Percentiles rank a stretch among this genome's conserved stretches.
These are phyloP conservation scores for Scheffersomyces stipitis DNA, from an alignment of 805 yeast species.

Conservation along the genomic window DNA sequence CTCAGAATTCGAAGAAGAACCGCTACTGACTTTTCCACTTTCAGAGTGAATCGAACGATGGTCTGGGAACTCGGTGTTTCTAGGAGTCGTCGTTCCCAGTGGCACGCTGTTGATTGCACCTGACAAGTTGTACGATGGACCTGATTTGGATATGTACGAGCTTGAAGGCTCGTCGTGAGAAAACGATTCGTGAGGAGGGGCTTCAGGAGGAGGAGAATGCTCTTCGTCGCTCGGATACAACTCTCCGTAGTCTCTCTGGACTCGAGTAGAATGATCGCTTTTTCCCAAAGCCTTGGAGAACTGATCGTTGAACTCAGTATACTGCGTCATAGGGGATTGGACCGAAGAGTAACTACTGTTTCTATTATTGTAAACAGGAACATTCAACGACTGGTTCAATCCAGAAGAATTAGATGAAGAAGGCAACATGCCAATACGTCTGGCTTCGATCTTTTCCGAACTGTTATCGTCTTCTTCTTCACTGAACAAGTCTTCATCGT, in stretches of 20 bases:
- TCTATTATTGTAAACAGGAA: conserved; percentile 27
- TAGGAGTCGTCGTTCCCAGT: conserved; percentile 17
- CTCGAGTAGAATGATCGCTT: conserved; percentile 2
- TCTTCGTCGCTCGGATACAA: conserved; percentile 16
- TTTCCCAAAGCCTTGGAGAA: conserved; percentile 26
- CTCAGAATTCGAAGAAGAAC: conserved; percentile 15
- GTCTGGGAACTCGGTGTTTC: conserved; percentile 8
- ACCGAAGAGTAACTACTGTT: conserved; percentile 38
- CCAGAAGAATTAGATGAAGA: conserved; percentile 6
- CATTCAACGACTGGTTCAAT: conserved; percentile 15
- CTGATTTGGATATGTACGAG: conserved; percentile 10
- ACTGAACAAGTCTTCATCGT: conserved; percentile 37
- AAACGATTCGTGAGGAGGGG: conserved; percentile 10
- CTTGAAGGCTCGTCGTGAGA: too few relatives aligned
- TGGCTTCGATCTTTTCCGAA: conserved; percentile 14
- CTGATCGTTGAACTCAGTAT: conserved; percentile 40
- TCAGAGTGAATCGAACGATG: conserved; percentile 26
- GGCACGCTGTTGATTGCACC: conserved; percentile 15
- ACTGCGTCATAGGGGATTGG: conserved; percentile 44
- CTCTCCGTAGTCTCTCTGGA: conserved; percentile 7
- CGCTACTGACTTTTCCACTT: conserved; percentile 19
- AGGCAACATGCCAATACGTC: conserved; percentile 16
- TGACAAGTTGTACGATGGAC: conserved; percentile 12
- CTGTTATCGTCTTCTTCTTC: conserved; percentile 25
- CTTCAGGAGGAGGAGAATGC: conserved; percentile 21